phyloP scores from a whole-genome alignment of 2,329 filamentous ascomycete genomes.

The Trichophaea hybrida region DNA sequence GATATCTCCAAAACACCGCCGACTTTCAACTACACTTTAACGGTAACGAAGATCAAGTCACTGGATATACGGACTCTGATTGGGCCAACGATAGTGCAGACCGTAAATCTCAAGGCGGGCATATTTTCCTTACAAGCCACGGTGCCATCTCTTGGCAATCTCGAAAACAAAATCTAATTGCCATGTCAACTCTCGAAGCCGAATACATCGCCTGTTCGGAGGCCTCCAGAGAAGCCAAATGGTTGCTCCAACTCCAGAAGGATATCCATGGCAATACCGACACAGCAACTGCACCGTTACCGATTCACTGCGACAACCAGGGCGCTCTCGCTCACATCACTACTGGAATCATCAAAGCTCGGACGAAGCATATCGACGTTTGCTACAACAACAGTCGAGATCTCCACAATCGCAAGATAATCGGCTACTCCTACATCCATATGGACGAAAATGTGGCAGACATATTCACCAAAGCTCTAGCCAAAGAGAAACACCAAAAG shows the following conservation, averaged over 20 bases:
- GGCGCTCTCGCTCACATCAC: too few species aligned
- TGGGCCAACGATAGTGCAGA: not conserved
- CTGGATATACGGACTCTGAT: not conserved
- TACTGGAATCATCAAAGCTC: too few species aligned
- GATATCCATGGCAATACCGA: not conserved
- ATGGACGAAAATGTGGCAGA: too few species aligned
- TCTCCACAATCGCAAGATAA: too few species aligned
- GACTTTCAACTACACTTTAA: not conserved
- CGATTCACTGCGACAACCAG: too few species aligned
- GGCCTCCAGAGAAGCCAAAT: not conserved
- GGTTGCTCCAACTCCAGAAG: not conserved
- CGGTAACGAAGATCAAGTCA: not conserved
- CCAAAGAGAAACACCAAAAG: too few species aligned
- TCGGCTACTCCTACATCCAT: too few species aligned
- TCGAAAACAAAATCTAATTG: not conserved
- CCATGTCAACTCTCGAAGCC: not conserved
- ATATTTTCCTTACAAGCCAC: not conserved
- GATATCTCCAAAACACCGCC: not conserved
- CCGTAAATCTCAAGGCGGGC: not conserved
- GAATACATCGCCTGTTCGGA: not conserved
- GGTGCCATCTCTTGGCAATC: not conserved
- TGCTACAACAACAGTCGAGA: too few species aligned
- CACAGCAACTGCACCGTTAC: too few species aligned
- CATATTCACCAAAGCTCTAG: too few species aligned
- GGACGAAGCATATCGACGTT: too few species aligned